Percentiles rank a stretch among this genome's conserved stretches.
These are phyloP conservation scores for Paramecium octaurelia DNA, from an alignment of 73 alveolate species.

Conservation along the genomic window DNA sequence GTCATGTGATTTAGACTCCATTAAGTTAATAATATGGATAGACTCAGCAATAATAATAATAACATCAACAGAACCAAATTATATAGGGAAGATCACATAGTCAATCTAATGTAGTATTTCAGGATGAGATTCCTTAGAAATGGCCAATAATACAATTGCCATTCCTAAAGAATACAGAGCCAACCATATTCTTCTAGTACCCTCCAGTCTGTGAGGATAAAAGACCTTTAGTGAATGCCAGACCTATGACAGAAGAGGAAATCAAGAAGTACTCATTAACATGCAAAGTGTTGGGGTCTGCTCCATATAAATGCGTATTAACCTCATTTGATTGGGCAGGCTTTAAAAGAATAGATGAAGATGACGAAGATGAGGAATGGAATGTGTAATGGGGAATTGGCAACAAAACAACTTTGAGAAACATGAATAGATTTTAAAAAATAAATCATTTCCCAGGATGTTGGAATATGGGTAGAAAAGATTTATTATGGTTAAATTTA, in stretches of 20 bases:
- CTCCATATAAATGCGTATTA: conserved; percentile 60
- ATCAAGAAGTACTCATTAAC: conserved; percentile 1
- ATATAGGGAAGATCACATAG: conserved; percentile 30
- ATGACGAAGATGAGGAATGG: conserved; percentile 61
- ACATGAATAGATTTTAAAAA: conserved; percentile 72
- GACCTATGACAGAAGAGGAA: conserved; percentile 54
- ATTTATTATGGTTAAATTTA: conserved; percentile 76
- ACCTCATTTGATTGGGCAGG: conserved; percentile 61
- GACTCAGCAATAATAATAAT: neutral
- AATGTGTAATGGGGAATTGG: conserved; percentile 57
- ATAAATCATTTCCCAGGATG: conserved; percentile 88
- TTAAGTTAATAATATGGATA: neutral
- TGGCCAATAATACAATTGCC: neutral
- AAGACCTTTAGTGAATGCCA: conserved; percentile 1
- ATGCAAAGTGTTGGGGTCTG: conserved; percentile 51
- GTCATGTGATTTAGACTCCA: conserved; percentile 12
- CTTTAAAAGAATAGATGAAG: conserved; percentile 48
- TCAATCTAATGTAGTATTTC: neutral
- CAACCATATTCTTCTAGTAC: conserved; percentile 16
- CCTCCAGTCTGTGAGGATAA: conserved; percentile 35
- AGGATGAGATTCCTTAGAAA: neutral
- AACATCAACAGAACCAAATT: neutral
- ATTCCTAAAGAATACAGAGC: neutral
- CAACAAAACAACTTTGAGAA: conserved; percentile 61
- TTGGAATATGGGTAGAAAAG: conserved; percentile 88